Base-by-base conservation (phyloP, 2,329 filamentous ascomycete species). In the Pseudogymnoascus destructans region DNA sequence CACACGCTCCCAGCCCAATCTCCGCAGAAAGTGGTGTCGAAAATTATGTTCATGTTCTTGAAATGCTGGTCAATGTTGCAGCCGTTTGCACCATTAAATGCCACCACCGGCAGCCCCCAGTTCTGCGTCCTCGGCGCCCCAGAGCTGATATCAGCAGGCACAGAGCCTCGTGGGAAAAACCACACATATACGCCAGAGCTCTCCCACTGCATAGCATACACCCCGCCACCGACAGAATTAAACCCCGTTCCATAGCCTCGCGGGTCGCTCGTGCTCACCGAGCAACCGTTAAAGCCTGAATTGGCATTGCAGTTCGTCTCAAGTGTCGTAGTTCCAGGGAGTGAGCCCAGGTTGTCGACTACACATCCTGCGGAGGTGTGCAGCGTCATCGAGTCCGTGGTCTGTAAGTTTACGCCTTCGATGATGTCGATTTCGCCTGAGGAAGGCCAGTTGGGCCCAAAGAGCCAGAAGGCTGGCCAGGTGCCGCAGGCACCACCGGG, bases 21-120 rank as follows among this genome's bases (percentile, higher is more conserved):
- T 23, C 88, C 88, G 66, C 89, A 93, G 68, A 93, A 89, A 57
- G 87, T 82, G 15, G 66, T 90, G 66, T 89, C 83, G 64, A 90
- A 79, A 38, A 88, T 82, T 59, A 95, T 79, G 63, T 80, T 81
- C 75, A 91, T 79, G 57, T 85, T 74, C 57, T 74, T 77, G 71
- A 92, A 91, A 64, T 81, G 78, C 0, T 71, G 69, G 60, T 83
- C 74, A 60, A 89, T 81, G 25, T 89, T 76, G 67, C 89, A 95
- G 23, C 67, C 68, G 11, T 69, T 65, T 2, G 76, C 78, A 1
- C 87, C 87, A 15, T 73, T 68, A 67, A 92, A 95, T 5, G 79
- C 71, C 1, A 85, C 87, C 6, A 81, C 71, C 0, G 89, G 88
- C 1, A 74, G 72, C 0, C 84, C 85, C 89, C 89, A 95, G 13